Percentiles rank a stretch among this genome's conserved stretches.
Conservation (phyloP, 345 rosid genomes). For the Boechera divaricarpa region DNA sequence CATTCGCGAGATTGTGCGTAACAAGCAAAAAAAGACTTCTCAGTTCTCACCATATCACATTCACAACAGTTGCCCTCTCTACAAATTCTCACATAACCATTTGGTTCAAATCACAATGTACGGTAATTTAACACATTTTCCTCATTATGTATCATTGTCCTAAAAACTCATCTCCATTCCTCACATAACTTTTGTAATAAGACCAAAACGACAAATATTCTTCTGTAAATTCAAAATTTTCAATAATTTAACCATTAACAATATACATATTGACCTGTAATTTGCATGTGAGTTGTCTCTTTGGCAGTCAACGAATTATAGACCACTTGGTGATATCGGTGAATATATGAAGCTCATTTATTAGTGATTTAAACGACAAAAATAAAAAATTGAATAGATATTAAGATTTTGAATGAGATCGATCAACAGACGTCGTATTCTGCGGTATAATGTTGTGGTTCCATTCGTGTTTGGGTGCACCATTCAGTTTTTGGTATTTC, state of each 20-base stretch:
- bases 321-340: slow-evolving; percentile 11
- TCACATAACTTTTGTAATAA: neutral
- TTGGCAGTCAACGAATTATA: slow-evolving; percentile 4
- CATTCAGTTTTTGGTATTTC: neutral
- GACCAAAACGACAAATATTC: neutral
- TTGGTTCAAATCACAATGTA: neutral
- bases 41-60: neutral
- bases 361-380: neutral
- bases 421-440: neutral
- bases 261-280: neutral
- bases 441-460: neutral
- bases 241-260: neutral
- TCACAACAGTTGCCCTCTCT: neutral
- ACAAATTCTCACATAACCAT: neutral
- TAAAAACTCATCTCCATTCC: neutral
- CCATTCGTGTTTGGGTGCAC: neutral
- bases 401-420: neutral
- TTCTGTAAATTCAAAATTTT: neutral
- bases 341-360: neutral
- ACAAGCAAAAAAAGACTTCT: neutral
- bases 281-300: slow-evolving; percentile 18
- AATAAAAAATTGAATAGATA: neutral
- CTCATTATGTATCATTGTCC: neutral
- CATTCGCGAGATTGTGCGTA: neutral
- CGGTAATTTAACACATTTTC: neutral